A percentile compares a stretch with the other conserved stretches of the same genome.
phyloP scores from a whole-genome alignment of 2,329 filamentous ascomycete species.

The Monosporascus sp. region DNA sequence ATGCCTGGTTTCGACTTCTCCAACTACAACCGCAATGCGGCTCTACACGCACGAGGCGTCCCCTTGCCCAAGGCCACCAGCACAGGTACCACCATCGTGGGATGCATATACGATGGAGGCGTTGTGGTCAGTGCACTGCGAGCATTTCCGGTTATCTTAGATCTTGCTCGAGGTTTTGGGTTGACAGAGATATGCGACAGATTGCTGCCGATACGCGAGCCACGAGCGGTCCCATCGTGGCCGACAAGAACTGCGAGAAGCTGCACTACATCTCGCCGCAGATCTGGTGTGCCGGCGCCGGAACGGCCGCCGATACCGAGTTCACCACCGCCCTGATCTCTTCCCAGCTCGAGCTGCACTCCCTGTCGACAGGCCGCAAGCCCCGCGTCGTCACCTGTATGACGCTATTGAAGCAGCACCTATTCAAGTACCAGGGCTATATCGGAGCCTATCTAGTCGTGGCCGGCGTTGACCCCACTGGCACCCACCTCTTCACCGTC shows the following conservation, averaged over 20 bases:
- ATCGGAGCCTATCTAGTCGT: conserved; percentile 98
- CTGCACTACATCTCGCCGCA: conserved; percentile 97
- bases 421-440: conserved; percentile 96
- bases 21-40: conserved; percentile 99
- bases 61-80: conserved; percentile 96
- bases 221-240: conserved; percentile 94
- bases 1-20: conserved; percentile 99
- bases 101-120: conserved; percentile 92
- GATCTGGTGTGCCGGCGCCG: conserved; percentile 98
- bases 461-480: conserved; percentile 92
- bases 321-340: conserved; percentile 98
- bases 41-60: conserved; percentile 87
- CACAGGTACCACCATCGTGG: conserved; percentile 97
- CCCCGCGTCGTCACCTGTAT: conserved; percentile 98
- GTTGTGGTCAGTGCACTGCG: conserved; percentile 66
- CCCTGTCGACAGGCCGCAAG: conserved; percentile 91
- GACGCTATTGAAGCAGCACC: conserved; percentile 98
- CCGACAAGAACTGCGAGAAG: conserved; percentile 99
- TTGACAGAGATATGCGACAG: conserved; percentile 35
- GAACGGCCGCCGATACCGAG: conserved; percentile 96
- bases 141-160: no score
- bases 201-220: conserved; percentile 98
- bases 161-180: background rate
- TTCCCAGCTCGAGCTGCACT: conserved; percentile 95
- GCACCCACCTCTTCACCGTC: conserved; percentile 92